Base-by-base conservation (phyloP, 176 grass and related monocot genomes). In the Musa beccarii region DNA sequence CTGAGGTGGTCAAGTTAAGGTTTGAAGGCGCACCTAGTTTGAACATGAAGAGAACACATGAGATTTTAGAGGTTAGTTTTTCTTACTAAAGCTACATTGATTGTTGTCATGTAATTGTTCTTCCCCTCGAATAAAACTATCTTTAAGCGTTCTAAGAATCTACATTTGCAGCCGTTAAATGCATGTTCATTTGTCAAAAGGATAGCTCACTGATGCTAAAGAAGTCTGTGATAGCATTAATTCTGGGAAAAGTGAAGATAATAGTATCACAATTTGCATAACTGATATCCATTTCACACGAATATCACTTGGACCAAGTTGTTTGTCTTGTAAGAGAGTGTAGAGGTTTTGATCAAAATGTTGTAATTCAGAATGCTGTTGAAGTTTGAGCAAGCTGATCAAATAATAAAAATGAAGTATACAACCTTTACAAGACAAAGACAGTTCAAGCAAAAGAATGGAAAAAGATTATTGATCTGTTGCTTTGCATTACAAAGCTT, bases 41-140 rank as follows among this genome's bases (percentile, higher is more conserved):
- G 51, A 83, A 91, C 77, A 98, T 93, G 90, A 93, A 77, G 72
- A 93, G 88, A 79, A 93, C 86, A 59, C 94, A 93, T 86, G 88
- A 98, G 56, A 55, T 93, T 51, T 76, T 98, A 64, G 90, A 98
- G 94, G 94, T 98, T 66, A 75, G 61, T 78, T 79, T 76, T 78
- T 49, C 22, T 57, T 69, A 54, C 14, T 16, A 10, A 23, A 26
- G 9, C 2, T 16, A 20, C n/a, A 72, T 72, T 21, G n/a, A 68
- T 22, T 15, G 10, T 9, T 6, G 4, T 15, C 13, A 28, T 8
- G 21, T 74, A 56, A 57, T 23, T 70, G 25, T 70, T 51, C 28
- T 20, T 51, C 11, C 17, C 34, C 34, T 51, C 51, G 17, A 69
- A 26, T 3, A 57, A 14, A 16, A 16, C 14, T 17, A 57, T 57